phyloP scores from a whole-genome alignment of 805 yeast species.

The Wickerhamiella dianesei region DNA sequence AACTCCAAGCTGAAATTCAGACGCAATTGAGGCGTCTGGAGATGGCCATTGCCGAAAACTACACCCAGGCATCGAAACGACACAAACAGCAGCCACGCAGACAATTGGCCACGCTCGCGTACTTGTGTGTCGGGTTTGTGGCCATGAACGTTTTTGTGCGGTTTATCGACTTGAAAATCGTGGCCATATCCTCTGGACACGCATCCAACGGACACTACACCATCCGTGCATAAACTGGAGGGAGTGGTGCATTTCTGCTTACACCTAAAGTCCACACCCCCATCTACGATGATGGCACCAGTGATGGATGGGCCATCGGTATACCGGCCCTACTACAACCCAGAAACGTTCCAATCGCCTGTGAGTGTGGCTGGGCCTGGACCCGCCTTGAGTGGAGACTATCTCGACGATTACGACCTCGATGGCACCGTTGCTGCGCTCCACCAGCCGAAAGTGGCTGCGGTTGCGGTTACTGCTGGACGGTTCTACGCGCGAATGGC shows the following conservation, averaged over 20 bases:
- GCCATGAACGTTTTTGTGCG: too few relatives aligned
- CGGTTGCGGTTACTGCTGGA: conserved; percentile 46
- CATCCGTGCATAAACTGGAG: too few relatives aligned
- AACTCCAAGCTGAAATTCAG: not conserved
- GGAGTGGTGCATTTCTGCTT: too few relatives aligned
- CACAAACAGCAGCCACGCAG: too few relatives aligned
- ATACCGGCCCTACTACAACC: conserved; percentile 1
- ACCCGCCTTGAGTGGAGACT: not conserved
- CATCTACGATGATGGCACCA: not conserved
- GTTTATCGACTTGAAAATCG: too few relatives aligned
- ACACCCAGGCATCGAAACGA: too few relatives aligned
- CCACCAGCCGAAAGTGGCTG: conserved; percentile 39
- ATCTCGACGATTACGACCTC: conserved; percentile 15
- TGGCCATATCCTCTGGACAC: too few relatives aligned
- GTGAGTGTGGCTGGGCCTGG: not conserved
- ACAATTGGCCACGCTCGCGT: too few relatives aligned
- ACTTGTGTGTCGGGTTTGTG: too few relatives aligned
- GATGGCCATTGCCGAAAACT: not conserved
- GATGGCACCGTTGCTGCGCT: conserved; percentile 20
- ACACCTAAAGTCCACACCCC: not conserved
- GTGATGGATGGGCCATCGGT: not conserved
- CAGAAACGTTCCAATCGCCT: not conserved
- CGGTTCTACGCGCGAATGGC: conserved; percentile 57
- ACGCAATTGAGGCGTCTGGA: not conserved
- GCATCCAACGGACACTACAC: too few relatives aligned